These are phyloP conservation scores for Peltaster fructicola DNA, from an alignment of 2,329 filamentous ascomycete species.

Conservation along the genomic window DNA sequence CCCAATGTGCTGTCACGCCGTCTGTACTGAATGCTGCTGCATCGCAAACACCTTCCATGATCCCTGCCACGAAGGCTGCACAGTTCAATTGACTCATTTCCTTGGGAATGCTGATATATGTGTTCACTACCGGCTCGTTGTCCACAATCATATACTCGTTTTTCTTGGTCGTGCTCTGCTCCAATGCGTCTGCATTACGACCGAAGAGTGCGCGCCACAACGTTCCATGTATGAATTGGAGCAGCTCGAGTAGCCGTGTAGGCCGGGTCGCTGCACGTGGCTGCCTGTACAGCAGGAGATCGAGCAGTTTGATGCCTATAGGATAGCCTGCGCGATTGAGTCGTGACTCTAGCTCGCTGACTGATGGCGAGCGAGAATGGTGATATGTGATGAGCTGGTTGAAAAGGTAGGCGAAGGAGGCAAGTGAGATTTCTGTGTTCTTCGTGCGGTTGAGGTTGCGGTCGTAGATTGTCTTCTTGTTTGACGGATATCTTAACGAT, in stretches of 20 bases:
- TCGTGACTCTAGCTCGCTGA: conserved; percentile 63
- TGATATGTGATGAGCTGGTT: conserved; percentile 94
- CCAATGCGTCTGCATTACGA: conserved; percentile 77
- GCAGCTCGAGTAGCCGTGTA: conserved; percentile 71
- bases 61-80: conserved; percentile 84
- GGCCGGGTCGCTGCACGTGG: conserved; percentile 53
- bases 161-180: conserved; percentile 69
- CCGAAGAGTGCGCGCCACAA: conserved; percentile 87
- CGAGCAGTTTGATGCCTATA: conserved; percentile 82
- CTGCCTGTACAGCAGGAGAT: conserved; percentile 80
- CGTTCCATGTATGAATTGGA: conserved; percentile 87
- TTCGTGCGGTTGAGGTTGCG: conserved; percentile 80
- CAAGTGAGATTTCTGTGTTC: conserved; percentile 74
- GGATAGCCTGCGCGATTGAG: conserved; percentile 50
- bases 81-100: conserved; percentile 97
- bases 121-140: conserved; percentile 91
- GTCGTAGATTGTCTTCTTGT: conserved; percentile 96
- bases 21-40: conserved; percentile 70
- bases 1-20: conserved; percentile 72
- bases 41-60: conserved; percentile 91
- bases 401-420: conserved; percentile 91
- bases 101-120: conserved; percentile 78
- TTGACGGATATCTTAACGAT: conserved; percentile 74
- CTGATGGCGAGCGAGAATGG: conserved; percentile 74
- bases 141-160: conserved; percentile 99